Evolutionary conservation across 305 asterid genomes (phyloP).

Genomic region (Solanum chacoense): DNA sequence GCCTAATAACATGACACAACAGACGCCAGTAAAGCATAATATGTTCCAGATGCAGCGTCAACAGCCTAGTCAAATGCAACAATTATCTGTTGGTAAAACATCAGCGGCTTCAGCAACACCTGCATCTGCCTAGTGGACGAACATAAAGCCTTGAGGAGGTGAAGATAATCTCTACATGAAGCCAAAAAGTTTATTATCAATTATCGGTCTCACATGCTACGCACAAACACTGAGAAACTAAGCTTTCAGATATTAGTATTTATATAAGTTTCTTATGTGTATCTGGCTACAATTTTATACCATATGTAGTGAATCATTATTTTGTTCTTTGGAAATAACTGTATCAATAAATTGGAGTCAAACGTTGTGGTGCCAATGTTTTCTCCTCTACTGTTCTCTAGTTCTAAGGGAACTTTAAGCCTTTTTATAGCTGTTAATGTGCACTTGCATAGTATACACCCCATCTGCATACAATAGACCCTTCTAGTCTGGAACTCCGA

Average conservation of each 20-base stretch:
- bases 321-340: neutral
- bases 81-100: slow-evolving; percentile 23
- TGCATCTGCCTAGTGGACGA: slow-evolving; percentile 27
- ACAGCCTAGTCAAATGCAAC: slow-evolving; percentile 37
- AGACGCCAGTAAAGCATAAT: slow-evolving; percentile 35
- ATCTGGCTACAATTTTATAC: neutral
- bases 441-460: neutral
- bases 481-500: neutral
- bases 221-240: neutral
- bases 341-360: slow-evolving; percentile 5
- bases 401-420: neutral
- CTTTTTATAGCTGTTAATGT: neutral
- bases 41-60: slow-evolving; percentile 37
- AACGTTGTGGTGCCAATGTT: neutral
- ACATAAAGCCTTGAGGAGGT: neutral
- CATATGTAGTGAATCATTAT: neutral
- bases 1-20: slow-evolving; percentile 23
- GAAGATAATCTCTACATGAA: neutral
- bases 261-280: neutral
- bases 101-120: slow-evolving; percentile 39
- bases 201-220: neutral
- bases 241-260: neutral
- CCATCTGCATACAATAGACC: neutral
- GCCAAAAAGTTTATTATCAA: neutral
- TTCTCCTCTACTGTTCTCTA: neutral